A percentile compares a stretch with the other conserved stretches of the same genome.
phyloP scores from a whole-genome alignment of 2,329 filamentous ascomycete genomes.

The Fusarium sp. region DNA sequence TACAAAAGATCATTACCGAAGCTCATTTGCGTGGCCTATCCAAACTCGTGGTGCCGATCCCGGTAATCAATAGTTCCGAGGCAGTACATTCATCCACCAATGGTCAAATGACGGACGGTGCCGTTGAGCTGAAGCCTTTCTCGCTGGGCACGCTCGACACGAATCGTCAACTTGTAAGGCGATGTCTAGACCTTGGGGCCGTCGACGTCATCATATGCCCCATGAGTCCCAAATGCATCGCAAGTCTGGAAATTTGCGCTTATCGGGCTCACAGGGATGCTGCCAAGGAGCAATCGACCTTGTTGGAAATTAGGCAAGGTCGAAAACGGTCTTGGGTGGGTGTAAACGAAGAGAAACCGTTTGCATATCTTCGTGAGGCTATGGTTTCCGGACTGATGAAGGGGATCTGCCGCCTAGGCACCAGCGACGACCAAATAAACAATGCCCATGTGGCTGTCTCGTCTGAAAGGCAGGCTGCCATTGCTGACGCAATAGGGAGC shows the following conservation, averaged over 20 bases:
- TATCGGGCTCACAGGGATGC: conserved; percentile 85
- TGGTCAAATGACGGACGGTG: conserved; percentile 53
- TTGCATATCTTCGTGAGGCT: conserved; percentile 87
- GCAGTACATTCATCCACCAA: conserved; percentile 41
- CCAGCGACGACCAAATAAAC: conserved; percentile 70
- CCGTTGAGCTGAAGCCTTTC: conserved; percentile 51
- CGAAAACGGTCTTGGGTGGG: conserved; percentile 94
- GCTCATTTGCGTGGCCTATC: conserved; percentile 66
- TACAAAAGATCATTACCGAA: conserved; percentile 68
- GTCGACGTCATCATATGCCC: conserved; percentile 87
- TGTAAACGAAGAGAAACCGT: conserved; percentile 84
- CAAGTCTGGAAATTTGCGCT: conserved; percentile 82
- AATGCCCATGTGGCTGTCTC: conserved; percentile 75
- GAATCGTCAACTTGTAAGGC: conserved; percentile 64
- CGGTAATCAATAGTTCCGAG: conserved; percentile 60
- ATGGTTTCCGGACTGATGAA: conserved; percentile 95
- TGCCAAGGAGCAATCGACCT: conserved; percentile 75
- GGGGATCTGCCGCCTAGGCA: conserved; percentile 80
- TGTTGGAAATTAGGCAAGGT: conserved; percentile 77
- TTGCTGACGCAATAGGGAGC: conserved; percentile 76
- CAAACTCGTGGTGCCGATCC: conserved; percentile 67
- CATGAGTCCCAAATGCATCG: conserved; percentile 76
- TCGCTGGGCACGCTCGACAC: conserved; percentile 44
- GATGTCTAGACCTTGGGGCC: conserved; percentile 86
- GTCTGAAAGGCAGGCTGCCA: conserved; percentile 69